Evolutionary conservation across 2,329 filamentous ascomycete genomes (phyloP).

Genomic region (Cercospora sp.): DNA sequence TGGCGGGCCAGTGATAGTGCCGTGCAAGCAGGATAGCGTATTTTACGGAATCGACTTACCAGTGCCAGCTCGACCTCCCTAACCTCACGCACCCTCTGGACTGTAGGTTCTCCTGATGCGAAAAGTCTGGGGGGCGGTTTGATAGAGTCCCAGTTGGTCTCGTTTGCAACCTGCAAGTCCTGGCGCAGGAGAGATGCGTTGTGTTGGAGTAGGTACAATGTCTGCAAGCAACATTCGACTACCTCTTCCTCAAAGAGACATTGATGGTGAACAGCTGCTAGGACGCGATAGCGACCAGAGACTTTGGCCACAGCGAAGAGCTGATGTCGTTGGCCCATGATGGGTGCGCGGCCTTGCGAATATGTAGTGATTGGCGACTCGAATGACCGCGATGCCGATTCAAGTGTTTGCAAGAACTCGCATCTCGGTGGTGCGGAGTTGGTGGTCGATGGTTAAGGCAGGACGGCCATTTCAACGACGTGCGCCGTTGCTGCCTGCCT

Average conservation of each 20-base stretch:
- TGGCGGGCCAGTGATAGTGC: too few relatives aligned
- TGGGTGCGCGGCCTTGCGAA: neutral
- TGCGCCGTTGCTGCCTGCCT: neutral
- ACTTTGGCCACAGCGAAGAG: conserved; percentile 35
- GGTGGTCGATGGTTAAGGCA: too few relatives aligned
- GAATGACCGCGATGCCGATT: too few relatives aligned
- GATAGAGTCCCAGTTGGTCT: conserved; percentile 1
- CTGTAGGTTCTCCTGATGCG: too few relatives aligned
- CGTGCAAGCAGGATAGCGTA: too few relatives aligned
- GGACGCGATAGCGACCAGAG: conserved; percentile 29
- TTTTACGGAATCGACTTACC: too few relatives aligned
- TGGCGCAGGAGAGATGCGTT: conserved; percentile 10
- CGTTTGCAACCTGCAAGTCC: conserved; percentile 8
- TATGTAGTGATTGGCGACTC: neutral
- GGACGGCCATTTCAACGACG: too few relatives aligned
- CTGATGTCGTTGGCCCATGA: conserved; percentile 37
- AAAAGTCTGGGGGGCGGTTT: neutral
- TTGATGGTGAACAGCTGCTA: conserved; percentile 32
- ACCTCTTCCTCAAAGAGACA: conserved; percentile 27
- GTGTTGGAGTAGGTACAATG: neutral
- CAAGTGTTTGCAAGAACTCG: too few relatives aligned
- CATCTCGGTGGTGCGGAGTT: too few relatives aligned
- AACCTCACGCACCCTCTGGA: too few relatives aligned
- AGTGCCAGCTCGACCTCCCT: too few relatives aligned
- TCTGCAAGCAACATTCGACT: conserved; percentile 17